Evolutionary conservation across 345 rosid species (phyloP).

Genomic region (Eucalyptus decipiens): DNA sequence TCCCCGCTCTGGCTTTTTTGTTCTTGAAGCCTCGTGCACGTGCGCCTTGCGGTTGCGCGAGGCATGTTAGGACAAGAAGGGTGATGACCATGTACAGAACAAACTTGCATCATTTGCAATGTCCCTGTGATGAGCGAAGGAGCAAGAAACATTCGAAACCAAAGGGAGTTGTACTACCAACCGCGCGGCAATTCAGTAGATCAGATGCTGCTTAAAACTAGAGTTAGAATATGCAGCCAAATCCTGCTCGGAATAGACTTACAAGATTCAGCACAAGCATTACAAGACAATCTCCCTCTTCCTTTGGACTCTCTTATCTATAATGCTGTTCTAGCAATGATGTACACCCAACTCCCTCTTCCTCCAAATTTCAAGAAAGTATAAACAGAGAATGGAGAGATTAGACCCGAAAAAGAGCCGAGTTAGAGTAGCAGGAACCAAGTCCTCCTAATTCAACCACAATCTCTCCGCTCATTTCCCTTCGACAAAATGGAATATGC

Average conservation of each 20-base stretch:
- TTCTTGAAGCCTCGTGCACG: too few relatives aligned
- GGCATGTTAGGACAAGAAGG: too few relatives aligned
- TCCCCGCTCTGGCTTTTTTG: too few relatives aligned
- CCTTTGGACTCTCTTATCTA: background rate
- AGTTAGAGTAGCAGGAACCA: background rate
- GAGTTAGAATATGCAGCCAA: background rate
- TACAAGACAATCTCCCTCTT: background rate
- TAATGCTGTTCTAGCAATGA: background rate
- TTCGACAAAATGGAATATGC: background rate
- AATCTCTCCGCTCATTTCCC: background rate
- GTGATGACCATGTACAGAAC: too few relatives aligned
- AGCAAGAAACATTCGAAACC: too few relatives aligned
- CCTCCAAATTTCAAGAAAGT: background rate
- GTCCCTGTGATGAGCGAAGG: too few relatives aligned
- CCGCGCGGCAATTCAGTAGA: too few relatives aligned
- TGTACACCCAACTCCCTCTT: background rate
- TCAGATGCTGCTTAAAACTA: background rate
- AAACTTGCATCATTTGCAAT: too few relatives aligned
- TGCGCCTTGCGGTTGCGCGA: too few relatives aligned
- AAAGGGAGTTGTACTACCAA: too few relatives aligned
- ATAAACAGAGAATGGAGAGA: background rate
- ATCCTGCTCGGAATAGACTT: background rate
- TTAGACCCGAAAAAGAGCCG: background rate
- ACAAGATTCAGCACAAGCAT: background rate
- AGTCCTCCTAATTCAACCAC: background rate